Evolutionary conservation across 345 rosid genomes (phyloP), one percentile per base, ranked within the genome.

Genomic region (Carallia pectinifolia): DNA sequence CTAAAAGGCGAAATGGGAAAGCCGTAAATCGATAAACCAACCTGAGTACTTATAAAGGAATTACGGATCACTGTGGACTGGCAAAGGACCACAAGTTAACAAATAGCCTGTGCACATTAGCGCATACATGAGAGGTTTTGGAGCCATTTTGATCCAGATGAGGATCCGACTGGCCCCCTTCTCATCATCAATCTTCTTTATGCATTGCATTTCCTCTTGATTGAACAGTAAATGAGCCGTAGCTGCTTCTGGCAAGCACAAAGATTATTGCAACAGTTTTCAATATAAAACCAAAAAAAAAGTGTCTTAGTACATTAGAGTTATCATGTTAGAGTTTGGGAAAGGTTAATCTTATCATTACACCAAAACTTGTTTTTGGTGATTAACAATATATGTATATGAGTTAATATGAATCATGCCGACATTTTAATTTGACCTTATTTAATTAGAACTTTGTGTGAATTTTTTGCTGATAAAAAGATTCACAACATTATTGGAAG

Each of bases 61-160:
- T 74, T 74, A 76, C 72, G 72, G 74, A 69, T 61, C 63, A 56
- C 8, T 56, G 60, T 76, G 81, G 82, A 76, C 84, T 69, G 86
- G 83, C 86, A 76, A 78, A 82, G 83, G 84, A 80, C 84, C 88
- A 85, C 81, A 78, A 80, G 68, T 74, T 64, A 78, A 64, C 84
- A 61, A 78, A 73, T 74, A 39, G 81, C 88, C 80, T 78, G 86
- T 82, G 84, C 88, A 63, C 39, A 71, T 52, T 62, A 33, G 58
- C 74, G 82, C 74, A 76, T 80, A 69, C 29, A 67, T 56, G 62
- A 72, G 74, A 72, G 74, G 67, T 76, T 44, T 56, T 58, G 84
- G 88, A 86, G 71, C 88, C 86, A 76, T 76, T 53, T 78, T 76
- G 79, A 82, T 76, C 72, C 82, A 50, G 64, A 64, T 19, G 68